phyloP scores from a whole-genome alignment of 176 grass and related monocot species.

The Poa pratensis region DNA sequence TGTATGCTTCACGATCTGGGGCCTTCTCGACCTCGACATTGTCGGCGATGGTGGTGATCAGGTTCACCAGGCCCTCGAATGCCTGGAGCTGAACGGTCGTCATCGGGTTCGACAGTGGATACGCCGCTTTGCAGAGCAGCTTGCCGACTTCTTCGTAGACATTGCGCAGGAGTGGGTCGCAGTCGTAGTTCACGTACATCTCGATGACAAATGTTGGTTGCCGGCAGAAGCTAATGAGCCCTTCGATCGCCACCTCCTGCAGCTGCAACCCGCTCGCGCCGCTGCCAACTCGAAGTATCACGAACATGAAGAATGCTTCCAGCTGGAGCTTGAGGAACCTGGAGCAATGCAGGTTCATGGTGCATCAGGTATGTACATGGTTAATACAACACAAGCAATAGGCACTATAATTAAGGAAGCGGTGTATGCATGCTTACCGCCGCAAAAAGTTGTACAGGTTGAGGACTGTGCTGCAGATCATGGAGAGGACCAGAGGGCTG shows the following conservation, averaged over 20 bases:
- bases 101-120: slow-evolving; percentile 58
- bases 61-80: slow-evolving; percentile 81
- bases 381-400: neutral
- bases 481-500: slow-evolving; percentile 86
- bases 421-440: slow-evolving; percentile 39
- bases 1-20: slow-evolving; percentile 53
- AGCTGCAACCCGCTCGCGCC: slow-evolving; percentile 56
- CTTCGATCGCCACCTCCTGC: slow-evolving; percentile 91
- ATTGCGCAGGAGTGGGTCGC: slow-evolving; percentile 81
- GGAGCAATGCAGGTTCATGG: neutral
- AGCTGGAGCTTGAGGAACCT: slow-evolving; percentile 88
- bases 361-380: neutral
- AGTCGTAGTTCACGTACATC: slow-evolving; percentile 97
- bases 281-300: slow-evolving; percentile 60
- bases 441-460: slow-evolving; percentile 92
- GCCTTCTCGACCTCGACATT: slow-evolving; percentile 64
- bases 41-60: slow-evolving; percentile 92
- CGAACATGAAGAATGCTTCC: slow-evolving; percentile 85
- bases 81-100: slow-evolving; percentile 73
- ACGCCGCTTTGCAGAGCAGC: slow-evolving; percentile 86
- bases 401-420: neutral
- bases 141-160: slow-evolving; percentile 77
- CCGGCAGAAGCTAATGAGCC: slow-evolving; percentile 80
- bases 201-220: slow-evolving; percentile 89
- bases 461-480: slow-evolving; percentile 92